Conservation (phyloP, 1,284 basidiomycete genomes). For the Exobasidium rhododendri region DNA sequence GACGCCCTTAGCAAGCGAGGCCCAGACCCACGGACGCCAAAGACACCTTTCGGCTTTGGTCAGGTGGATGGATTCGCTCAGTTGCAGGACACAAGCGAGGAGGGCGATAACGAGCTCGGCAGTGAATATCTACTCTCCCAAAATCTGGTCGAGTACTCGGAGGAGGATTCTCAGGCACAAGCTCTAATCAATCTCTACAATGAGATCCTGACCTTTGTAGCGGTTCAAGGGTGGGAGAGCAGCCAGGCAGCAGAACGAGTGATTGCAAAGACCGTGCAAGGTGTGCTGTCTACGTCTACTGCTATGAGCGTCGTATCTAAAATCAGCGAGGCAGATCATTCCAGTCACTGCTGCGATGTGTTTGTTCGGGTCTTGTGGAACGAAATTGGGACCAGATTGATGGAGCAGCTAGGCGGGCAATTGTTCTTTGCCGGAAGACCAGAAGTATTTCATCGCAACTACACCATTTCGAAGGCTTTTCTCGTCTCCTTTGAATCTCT, state of each 20-base stretch:
- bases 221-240: conserved; percentile 66
- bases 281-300: conserved; percentile 8
- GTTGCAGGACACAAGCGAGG: conserved; percentile 77
- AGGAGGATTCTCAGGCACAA: background rate
- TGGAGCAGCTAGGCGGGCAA: conserved; percentile 73
- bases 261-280: conserved; percentile 57
- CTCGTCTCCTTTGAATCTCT: conserved; percentile 77
- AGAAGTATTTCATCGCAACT: conserved; percentile 76
- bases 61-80: conserved; percentile 14
- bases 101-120: conserved; percentile 54
- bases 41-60: background rate
- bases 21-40: background rate
- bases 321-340: background rate
- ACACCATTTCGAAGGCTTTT: conserved; percentile 77
- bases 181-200: conserved; percentile 71
- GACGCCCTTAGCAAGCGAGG: background rate
- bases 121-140: background rate
- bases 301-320: background rate
- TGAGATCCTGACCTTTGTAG: conserved; percentile 72
- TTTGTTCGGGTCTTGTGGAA: conserved; percentile 75
- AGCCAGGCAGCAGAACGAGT: conserved; percentile 73
- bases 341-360: conserved; percentile 30
- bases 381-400: conserved; percentile 72
- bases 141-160: background rate
- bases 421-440: conserved; percentile 89